Conservation (phyloP, 805 yeast genomes). For the Wickerhamomyces pijperi region DNA sequence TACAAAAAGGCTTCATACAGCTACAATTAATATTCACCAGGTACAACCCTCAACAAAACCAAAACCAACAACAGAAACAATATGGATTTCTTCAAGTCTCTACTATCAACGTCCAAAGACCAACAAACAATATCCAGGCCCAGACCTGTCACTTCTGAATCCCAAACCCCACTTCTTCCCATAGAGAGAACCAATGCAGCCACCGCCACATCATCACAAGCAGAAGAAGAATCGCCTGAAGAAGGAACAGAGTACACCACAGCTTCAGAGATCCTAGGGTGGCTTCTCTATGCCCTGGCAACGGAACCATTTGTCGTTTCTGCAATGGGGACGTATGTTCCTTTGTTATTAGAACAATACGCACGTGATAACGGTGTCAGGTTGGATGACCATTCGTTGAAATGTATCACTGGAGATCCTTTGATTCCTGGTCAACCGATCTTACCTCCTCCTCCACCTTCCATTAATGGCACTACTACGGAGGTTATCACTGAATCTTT, state of each 20-base stretch:
- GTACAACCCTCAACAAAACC: no score
- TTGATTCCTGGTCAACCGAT: constrained; percentile 19
- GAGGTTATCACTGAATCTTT: background rate
- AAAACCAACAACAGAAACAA: no score
- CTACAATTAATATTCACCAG: no score
- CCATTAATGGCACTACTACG: background rate
- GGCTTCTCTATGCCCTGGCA: constrained; percentile 66
- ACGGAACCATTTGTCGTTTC: constrained; percentile 75
- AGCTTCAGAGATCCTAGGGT: constrained; percentile 40
- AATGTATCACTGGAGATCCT: constrained; percentile 32
- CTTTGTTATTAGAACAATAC: constrained; percentile 56
- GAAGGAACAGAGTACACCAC: constrained; percentile 19
- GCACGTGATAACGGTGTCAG: constrained; percentile 67
- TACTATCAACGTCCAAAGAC: no score
- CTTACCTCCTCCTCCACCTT: constrained; percentile 19
- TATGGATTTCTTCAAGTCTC: no score
- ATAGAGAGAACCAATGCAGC: no score
- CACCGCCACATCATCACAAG: no score
- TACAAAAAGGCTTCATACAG: no score
- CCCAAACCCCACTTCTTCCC: constrained; percentile 12
- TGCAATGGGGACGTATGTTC: constrained; percentile 71
- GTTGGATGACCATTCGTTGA: constrained; percentile 42
- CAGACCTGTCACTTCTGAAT: constrained; percentile 34
- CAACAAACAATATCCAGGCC: no score
- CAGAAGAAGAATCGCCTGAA: no score